A percentile compares a stretch with the other conserved stretches of the same genome.
These are phyloP conservation scores for Kluyveromyces nonfermentans DNA, from an alignment of 805 yeast species.

Conservation along the genomic window DNA sequence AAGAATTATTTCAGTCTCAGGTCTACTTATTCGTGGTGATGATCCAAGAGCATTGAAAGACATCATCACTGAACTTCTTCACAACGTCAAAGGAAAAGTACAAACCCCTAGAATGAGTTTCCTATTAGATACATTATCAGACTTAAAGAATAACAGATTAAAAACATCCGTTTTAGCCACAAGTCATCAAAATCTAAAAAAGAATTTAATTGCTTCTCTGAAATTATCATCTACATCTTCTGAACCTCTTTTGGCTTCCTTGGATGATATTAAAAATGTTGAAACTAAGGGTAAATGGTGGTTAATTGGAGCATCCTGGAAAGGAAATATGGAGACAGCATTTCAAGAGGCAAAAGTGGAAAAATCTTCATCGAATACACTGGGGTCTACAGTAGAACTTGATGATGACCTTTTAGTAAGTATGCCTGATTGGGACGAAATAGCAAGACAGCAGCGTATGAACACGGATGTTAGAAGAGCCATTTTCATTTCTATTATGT, in stretches of 20 bases:
- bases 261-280: conserved; percentile 70
- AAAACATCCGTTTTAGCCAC: conserved; percentile 33
- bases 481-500: conserved; percentile 87
- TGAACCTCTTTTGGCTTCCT: conserved; percentile 78
- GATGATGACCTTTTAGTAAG: conserved; percentile 55
- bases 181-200: conserved; percentile 30
- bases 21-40: conserved; percentile 78
- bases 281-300: conserved; percentile 95
- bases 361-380: conserved; percentile 11
- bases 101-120: conserved; percentile 70
- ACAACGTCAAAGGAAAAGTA: conserved; percentile 26
- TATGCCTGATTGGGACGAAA: conserved; percentile 78
- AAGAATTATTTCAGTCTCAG: conserved; percentile 63
- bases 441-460: conserved; percentile 84
- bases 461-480: conserved; percentile 94
- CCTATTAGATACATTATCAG: conserved; percentile 74
- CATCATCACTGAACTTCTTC: conserved; percentile 39
- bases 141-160: conserved; percentile 77
- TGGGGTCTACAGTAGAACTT: conserved; percentile 29
- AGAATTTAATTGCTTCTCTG: conserved; percentile 45
- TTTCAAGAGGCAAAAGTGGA: conserved; percentile 18
- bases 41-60: conserved; percentile 82
- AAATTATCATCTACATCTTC: conserved; percentile 27
- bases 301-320: conserved; percentile 98
- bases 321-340: conserved; percentile 41